Conservation (phyloP, 2,329 filamentous ascomycete species). For the Dendrostoma leiphaemia region DNA sequence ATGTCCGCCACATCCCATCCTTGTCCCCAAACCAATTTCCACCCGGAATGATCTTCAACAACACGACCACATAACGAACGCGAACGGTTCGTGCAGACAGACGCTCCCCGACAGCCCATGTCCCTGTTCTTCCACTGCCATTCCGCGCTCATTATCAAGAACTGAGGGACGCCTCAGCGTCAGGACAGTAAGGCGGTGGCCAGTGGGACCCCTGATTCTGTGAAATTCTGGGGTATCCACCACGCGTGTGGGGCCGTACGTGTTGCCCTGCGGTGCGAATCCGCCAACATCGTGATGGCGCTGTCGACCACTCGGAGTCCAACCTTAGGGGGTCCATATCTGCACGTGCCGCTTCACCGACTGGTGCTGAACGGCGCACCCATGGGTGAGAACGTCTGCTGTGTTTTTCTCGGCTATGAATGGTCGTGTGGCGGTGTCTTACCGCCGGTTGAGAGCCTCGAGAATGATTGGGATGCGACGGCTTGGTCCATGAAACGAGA, state of each 20-base stretch:
- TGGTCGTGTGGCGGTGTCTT: slow-evolving; percentile 2
- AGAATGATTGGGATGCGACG: not conserved
- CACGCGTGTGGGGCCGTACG: not conserved
- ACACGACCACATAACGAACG: not conserved
- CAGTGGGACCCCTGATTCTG: not conserved
- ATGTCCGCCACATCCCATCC: not conserved
- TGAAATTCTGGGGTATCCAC: not conserved
- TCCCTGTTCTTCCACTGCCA: not conserved
- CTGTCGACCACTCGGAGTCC: slow-evolving; percentile 1
- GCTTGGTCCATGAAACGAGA: not conserved
- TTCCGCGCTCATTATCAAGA: too few species aligned
- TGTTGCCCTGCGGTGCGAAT: not conserved
- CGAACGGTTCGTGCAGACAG: not conserved
- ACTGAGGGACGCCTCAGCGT: too few species aligned
- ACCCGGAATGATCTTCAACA: not conserved
- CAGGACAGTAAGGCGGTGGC: not conserved
- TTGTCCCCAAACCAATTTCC: not conserved
- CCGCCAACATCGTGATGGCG: not conserved
- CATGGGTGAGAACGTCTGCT: not conserved
- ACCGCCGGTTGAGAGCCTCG: not conserved
- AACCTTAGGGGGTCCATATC: not conserved
- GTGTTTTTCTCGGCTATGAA: not conserved
- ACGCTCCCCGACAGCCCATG: not conserved
- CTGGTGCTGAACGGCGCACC: slow-evolving; percentile 1
- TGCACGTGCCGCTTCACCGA: slow-evolving; percentile 12